Evolutionary conservation across 768 basidiomycete genomes (phyloP).

Genomic region (Sporobolomyces roseus): DNA sequence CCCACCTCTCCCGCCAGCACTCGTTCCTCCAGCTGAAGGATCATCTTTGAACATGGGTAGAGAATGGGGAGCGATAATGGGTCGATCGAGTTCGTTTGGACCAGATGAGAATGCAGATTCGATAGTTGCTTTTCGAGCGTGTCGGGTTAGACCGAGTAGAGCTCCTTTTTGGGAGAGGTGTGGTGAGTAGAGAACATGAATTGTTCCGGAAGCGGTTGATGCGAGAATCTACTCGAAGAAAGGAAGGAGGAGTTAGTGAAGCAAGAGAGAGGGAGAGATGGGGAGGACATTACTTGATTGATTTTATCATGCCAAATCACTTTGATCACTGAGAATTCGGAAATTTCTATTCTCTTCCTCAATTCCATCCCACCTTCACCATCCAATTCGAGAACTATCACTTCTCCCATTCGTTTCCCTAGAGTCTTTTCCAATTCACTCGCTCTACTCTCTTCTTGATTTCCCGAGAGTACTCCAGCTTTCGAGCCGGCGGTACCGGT

Average conservation of each 20-base stretch:
- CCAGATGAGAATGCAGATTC: conserved; percentile 14
- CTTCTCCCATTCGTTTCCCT: conserved; percentile 18
- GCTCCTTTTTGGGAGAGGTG: conserved; percentile 84
- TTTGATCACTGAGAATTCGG: conserved; percentile 61
- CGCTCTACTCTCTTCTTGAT: conserved; percentile 57
- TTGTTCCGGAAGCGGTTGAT: conserved; percentile 78
- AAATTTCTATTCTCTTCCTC: conserved; percentile 16
- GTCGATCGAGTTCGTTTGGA: conserved; percentile 58
- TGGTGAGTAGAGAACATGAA: conserved; percentile 89
- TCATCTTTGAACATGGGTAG: conserved; percentile 88
- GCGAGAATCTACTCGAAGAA: conserved; percentile 64
- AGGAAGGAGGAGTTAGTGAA: not conserved
- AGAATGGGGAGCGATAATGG: conserved; percentile 87
- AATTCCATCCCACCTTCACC: conserved; percentile 48
- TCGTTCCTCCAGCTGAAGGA: conserved; percentile 45
- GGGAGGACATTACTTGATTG: conserved; percentile 70
- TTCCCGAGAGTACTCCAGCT: conserved; percentile 54
- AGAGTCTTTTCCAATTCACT: conserved; percentile 56
- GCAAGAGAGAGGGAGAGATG: not conserved
- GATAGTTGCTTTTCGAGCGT: conserved; percentile 58
- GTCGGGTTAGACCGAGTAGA: conserved; percentile 79
- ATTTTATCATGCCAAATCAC: conserved; percentile 95
- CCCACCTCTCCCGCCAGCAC: conserved; percentile 61
- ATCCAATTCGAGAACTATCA: conserved; percentile 35
- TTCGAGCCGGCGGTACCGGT: conserved; percentile 58